Evolutionary conservation across 805 yeast species (phyloP), one percentile per base, ranked within the genome.

Genomic region (Candida pini): DNA sequence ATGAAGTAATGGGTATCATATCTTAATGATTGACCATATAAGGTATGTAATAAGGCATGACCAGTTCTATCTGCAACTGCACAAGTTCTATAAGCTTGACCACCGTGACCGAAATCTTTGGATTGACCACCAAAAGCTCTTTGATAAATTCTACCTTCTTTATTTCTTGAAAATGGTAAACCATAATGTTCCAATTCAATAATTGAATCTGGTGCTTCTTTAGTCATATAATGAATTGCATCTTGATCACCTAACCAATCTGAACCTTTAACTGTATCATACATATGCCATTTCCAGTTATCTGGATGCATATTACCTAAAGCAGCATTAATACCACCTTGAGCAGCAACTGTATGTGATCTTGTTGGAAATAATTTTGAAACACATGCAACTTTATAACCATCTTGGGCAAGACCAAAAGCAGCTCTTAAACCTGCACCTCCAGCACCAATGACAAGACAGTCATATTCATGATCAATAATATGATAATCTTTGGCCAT

Each of bases 221-320:
- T 80, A 39, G 98, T 90, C 98, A 90, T 90, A 69, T 90, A 90
- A 68, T 90, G 97, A 60, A 92, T 90, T 36, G 97, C 96, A 60
- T 90, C 98, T 70, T 90, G 98, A 67, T 90, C 98, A 58, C 98
- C 98, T 45, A 90, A 78, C 98, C 98, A 90, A 68, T 90, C 98
- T 8, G 97, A 88, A 46, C 98, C 98, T 69, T 90, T 90, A 53
- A 90, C 97, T 53, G 98, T 90, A 61, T 90, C 98, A 67, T 92
- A 90, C 97, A 90, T 89, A 66, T 90, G 98, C 97, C 97, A 92
- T 65, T 86, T 95, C 98, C 98, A 90, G 70, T 89, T 89, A 64
- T 90, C 98, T 50, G 76, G 73, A 70, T 92, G 97, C 96, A 90
- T 90, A 73, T 90, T 90, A 51, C 97, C 98, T 47, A 90, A 73